Base-by-base conservation (phyloP, 371 early-diverging fungal genomes). In the Dichotomocladium elegans region DNA sequence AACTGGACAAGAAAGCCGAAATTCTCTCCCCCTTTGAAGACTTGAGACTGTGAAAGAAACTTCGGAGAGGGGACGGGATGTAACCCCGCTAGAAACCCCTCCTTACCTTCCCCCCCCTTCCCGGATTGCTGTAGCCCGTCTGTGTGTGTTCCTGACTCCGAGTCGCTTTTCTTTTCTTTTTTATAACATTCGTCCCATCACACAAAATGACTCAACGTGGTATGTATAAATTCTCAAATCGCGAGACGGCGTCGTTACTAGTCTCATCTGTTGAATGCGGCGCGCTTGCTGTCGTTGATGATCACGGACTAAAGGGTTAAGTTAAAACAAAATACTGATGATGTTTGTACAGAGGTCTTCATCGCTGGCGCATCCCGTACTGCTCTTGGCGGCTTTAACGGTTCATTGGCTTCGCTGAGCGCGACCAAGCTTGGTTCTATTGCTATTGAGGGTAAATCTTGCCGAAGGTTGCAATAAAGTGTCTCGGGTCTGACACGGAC, bases 351-450 rank as follows among this genome's bases (percentile, higher is more conserved):
- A 79, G 91, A 89, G 53, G 95, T 93, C 57, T 94, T 88, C 68
- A 95, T 98, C 63, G 88, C 91, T 48, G 85, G 91, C 59, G 84
- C 82, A 55, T 88, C 81, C 35, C 87, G 98, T 63, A 97, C 99
- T n/a, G 93, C 99, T 47, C 80, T 96, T 51, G 99, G 98, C 58
- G 82, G 88, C 44, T 96, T 96, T 73, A 88, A 89, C 44, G 96
- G 97, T 15, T 86, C 91, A 6, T 83, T 98, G 29, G 80, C 93
- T 35, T 84, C 92, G 27, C 71, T 96, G 55, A 66, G 87, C 30
- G 97, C 99, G 22, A 75, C 83, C 37, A 80, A 95, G 63, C 91
- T 98, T 41, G 98, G 98, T 37, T 79, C 87, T 25, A 64, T 88
- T 57, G 95, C 94, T 45, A 85, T 96, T 70, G 89, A 94, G 77